Base-by-base conservation (phyloP, 257 asterid genomes). In the Echium plantagineum region DNA sequence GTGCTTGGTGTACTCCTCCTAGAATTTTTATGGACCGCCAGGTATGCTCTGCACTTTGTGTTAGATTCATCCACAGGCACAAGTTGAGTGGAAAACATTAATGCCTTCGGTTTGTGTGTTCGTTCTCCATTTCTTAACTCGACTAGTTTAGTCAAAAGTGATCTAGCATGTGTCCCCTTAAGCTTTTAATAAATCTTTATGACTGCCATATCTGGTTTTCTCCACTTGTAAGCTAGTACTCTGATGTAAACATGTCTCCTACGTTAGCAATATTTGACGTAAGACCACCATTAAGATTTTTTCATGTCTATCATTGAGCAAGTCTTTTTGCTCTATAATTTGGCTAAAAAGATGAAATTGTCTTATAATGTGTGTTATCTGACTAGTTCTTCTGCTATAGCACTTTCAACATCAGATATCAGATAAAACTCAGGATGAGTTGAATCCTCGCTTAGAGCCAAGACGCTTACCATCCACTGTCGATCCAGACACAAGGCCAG, bases 1-100 rank as follows among this genome's bases (percentile, higher is more conserved):
- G 98, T 61, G 86, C 97, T 75, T 91, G 96, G 96, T 91, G 98
- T 64, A 91, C 98, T 67, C 98, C 98, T 65, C 98, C 98, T 7
- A 76, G 96, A 78, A 83, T 90, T 60, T 90, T 87, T 73, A 85
- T 85, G 96, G 98, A 90, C 74, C 91, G 85, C 72, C 98, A 83
- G 96, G 98, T 90, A 61, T 7, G 49, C 49, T 42, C 56, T 58
- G 47, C 38, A 30, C 31, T 55, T 62, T 20, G 30, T 21, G 12
- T 19, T 21, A 3, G n/a, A 16, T 48, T 7, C 28, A 17, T n/a
- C 21, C 57, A 53, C 57, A 53, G 24, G 12, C 57, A 4, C 24
- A n/a, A 53, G 57, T 53, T n/a, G 19, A 18, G 17, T 53, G 57
- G 57, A 18, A 13, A 53, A 2, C 2, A 4, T 53, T 53, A 9